Conservation (phyloP, 1,284 basidiomycete species). For the Bjerkandera adusta region DNA sequence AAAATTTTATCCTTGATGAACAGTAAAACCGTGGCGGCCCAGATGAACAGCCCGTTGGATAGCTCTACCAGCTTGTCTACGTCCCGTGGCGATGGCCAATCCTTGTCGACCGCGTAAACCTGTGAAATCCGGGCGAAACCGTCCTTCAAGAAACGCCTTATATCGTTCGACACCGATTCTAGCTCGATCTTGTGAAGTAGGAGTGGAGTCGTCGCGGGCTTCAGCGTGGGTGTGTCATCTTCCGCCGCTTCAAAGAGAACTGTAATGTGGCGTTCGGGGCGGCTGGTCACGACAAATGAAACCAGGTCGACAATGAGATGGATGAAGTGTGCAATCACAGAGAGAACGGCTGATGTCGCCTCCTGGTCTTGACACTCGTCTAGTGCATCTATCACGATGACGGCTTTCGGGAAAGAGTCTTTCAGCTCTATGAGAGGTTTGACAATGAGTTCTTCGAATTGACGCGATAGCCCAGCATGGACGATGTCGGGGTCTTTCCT, state of each 20-base stretch:
- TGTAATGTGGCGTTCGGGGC: conserved; percentile 8
- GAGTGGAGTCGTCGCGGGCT: background rate
- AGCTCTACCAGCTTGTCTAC: conserved; percentile 2
- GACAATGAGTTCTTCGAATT: conserved; percentile 11
- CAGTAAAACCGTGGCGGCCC: conserved; percentile 1
- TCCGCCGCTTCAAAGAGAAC: background rate
- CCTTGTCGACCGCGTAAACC: background rate
- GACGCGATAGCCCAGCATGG: background rate
- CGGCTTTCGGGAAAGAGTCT: background rate
- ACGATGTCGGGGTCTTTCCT: background rate
- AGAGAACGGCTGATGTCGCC: conserved; percentile 4
- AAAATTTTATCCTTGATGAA: conserved; percentile 7
- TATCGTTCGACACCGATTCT: background rate
- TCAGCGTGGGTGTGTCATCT: background rate
- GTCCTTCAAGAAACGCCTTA: background rate
- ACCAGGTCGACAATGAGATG: background rate
- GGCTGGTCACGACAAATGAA: background rate
- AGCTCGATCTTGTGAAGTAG: background rate
- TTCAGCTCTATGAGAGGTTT: conserved; percentile 8
- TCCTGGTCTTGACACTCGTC: conserved; percentile 1
- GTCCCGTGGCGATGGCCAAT: background rate
- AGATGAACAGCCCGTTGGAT: background rate
- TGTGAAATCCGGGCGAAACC: background rate
- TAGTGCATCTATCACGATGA: background rate
- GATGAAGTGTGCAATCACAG: background rate